Base-by-base conservation (phyloP, 2,329 filamentous ascomycete genomes). In the Penicillium sp. region DNA sequence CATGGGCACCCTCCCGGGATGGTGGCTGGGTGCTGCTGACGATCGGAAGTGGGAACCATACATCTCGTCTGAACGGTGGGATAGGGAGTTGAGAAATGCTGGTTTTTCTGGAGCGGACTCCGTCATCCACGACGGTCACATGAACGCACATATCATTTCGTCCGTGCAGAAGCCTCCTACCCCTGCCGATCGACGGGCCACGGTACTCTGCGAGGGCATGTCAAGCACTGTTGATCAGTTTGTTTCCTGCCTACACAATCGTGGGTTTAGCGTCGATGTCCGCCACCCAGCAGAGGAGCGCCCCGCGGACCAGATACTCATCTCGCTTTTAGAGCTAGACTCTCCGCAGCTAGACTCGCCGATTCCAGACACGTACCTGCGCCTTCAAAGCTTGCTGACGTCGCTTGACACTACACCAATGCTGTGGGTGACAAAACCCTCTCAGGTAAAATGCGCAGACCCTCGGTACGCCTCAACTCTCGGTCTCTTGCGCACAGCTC, bases 1-100 rank as follows among this genome's bases (percentile, higher is more conserved):
- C 2, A 55, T 60, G 56, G 76, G 78, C 2, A 66, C 69, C 1
- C 63, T 81, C 0, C 70, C 76, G 0, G 78, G 78, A 0, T 81
- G 77, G 79, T 81, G 77, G 78, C 63, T 70, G 7, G 73, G 74
- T 11, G 62, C 64, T 5, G 51, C 23, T 2, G 63, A 64, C 19
- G 52, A 50, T 5, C 63, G 69, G 9, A n/a, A 45, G 4, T 56
- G 65, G 13, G 59, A 62, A n/a, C 71, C 71, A 8, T 68, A 67
- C 50, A 49, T 71, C 6, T 30, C 57, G 4, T 13, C 58, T 3
- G 56, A 66, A 3, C 38, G 60, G 31, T 73, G 70, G 70, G 23
- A 56, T 5, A 58, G 41, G 9, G 67, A 70, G 26, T 61, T 73
- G 0, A 15, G 55, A 2, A 46, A 61, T 9, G 67, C 70, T 3